A percentile compares a stretch with the other conserved stretches of the same genome.
phyloP scores from a whole-genome alignment of 768 basidiomycete genomes.

The Pleurotus platypus region DNA sequence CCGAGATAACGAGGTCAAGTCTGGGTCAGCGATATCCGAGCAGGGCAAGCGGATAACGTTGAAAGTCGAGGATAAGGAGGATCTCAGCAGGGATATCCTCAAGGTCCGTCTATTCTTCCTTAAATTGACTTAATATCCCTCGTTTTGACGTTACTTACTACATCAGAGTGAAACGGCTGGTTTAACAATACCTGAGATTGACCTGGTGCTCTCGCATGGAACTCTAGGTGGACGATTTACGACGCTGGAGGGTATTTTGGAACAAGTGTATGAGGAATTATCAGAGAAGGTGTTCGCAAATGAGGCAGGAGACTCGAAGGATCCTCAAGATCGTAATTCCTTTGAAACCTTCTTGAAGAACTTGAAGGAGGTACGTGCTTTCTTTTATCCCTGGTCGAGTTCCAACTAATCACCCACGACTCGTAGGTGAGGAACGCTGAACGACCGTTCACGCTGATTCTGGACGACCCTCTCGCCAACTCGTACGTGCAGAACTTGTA shows the following conservation, averaged over 20 bases:
- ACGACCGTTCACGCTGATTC: slow-evolving; percentile 82
- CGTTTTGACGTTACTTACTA: neutral
- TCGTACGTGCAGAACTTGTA: slow-evolving; percentile 97
- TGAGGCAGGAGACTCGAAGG: slow-evolving; percentile 58
- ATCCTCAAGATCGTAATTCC: slow-evolving; percentile 18
- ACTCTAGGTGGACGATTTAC: slow-evolving; percentile 98
- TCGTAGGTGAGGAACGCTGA: slow-evolving; percentile 72
- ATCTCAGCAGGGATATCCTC: slow-evolving; percentile 88
- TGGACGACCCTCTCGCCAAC: slow-evolving; percentile 95
- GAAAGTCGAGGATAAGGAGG: slow-evolving; percentile 89
- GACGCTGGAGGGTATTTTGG: slow-evolving; percentile 91
- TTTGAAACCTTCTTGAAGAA: slow-evolving; percentile 76
- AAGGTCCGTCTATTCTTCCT: slow-evolving; percentile 53
- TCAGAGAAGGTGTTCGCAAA: slow-evolving; percentile 76
- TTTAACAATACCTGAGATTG: slow-evolving; percentile 89
- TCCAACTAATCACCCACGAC: neutral
- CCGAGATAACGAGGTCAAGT: slow-evolving; percentile 97
- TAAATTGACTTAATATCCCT: neutral
- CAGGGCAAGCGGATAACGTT: slow-evolving; percentile 85
- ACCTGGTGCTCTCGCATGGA: slow-evolving; percentile 85
- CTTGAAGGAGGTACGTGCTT: slow-evolving; percentile 63
- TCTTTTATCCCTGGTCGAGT: neutral
- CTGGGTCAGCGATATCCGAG: slow-evolving; percentile 83
- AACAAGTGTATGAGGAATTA: slow-evolving; percentile 94
- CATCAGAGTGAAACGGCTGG: slow-evolving; percentile 88